Base-by-base conservation (phyloP, 129 eudicot genomes). In the Pulicaria dysenterica region DNA sequence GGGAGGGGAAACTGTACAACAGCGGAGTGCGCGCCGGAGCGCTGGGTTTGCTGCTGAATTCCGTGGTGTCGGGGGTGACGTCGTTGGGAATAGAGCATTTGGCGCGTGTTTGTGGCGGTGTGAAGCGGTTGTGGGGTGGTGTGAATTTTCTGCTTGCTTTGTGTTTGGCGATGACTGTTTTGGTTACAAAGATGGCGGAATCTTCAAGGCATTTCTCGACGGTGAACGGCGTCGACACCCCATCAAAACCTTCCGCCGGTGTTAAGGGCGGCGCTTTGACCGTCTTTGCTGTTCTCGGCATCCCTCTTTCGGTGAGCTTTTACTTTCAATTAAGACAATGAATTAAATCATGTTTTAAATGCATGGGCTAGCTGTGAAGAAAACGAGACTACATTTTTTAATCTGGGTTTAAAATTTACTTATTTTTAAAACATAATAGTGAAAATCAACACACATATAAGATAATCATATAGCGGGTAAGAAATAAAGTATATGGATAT, bases 11-110 rank as follows among this genome's bases (percentile, higher is more conserved):
- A 38, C 13, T 73, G 69, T 92, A 85, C 60, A 83, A 72, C 50
- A 40, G 1, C 0, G 98, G 98, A 0, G 98, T 92, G 9, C 89
- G 78, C 3, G 89, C 82, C 3, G 98, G 98, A 1, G 83, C 98
- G 13, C 9, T 89, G 53, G 98, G 95, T 0, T 69, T 92, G 51
- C 69, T 92, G 95, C 46, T 89, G 9, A 83, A 85, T 37, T 77
- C 98, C 6, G 91, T 89, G 3, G 91, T 89, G 8, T 13, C 83
- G 37, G 98, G 95, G 11, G 72, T 87, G 6, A 68, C 87, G 71
- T 92, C 98, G 2, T 61, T 92, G 0, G 75, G 72, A 3, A 82
- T 89, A 10, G 86, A 81, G 31, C 61, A 9, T 13, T 16, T 79
- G 57, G 82, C 90, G 5, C 70, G 85, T 3, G 45, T 69, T 2